These are phyloP conservation scores for Lentinula aciculospora DNA, from an alignment of 768 basidiomycete genomes.

Conservation along the genomic window DNA sequence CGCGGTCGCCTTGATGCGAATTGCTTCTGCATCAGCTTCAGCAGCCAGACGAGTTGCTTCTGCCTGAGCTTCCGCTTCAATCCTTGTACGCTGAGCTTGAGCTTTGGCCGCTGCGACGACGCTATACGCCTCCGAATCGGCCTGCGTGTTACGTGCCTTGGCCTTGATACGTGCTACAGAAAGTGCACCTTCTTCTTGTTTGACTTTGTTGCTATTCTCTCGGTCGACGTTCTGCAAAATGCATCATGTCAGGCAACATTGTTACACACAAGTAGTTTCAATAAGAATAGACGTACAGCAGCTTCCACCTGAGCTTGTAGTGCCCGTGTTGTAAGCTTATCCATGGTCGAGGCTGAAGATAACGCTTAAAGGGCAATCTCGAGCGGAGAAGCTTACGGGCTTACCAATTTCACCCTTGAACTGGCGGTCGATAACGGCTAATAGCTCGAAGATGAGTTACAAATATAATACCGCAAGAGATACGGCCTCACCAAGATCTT, in stretches of 20 bases:
- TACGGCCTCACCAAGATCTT: slow-evolving; percentile 60
- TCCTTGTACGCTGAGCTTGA: slow-evolving; percentile 47
- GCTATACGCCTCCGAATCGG: slow-evolving; percentile 73
- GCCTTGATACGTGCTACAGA: slow-evolving; percentile 76
- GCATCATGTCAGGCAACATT: background rate
- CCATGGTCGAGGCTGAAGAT: slow-evolving; percentile 64
- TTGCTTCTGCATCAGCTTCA: slow-evolving; percentile 46
- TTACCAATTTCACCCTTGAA: slow-evolving; percentile 76
- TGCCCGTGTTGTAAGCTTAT: slow-evolving; percentile 78
- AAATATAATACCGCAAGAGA: background rate
- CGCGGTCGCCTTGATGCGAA: slow-evolving; percentile 57
- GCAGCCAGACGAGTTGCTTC: slow-evolving; percentile 32
- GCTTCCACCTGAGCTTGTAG: slow-evolving; percentile 86
- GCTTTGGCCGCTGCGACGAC: slow-evolving; percentile 73
- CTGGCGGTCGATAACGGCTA: slow-evolving; percentile 81
- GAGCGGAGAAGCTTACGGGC: background rate
- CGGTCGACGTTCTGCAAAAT: slow-evolving; percentile 66
- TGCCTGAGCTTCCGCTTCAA: slow-evolving; percentile 76
- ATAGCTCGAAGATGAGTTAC: background rate
- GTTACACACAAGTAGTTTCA: background rate
- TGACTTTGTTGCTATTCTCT: slow-evolving; percentile 85
- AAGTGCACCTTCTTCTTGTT: slow-evolving; percentile 77
- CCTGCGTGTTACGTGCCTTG: slow-evolving; percentile 57
- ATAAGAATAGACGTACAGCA: slow-evolving; percentile 41
- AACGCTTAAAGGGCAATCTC: background rate